These are phyloP conservation scores for Rhododendron kiyosumense DNA, from an alignment of 148 eudicot genomes.

Conservation along the genomic window DNA sequence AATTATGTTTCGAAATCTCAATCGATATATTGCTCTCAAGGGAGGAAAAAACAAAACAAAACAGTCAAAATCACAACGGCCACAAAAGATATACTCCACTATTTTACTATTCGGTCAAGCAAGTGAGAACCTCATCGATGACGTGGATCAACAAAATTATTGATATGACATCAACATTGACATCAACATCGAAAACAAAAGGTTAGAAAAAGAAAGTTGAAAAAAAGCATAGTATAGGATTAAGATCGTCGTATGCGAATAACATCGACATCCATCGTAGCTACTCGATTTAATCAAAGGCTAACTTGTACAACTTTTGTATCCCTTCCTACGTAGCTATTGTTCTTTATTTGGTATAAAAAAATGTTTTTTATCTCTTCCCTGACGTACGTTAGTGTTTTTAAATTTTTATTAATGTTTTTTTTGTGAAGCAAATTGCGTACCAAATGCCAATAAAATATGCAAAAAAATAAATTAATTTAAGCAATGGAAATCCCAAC, in stretches of 20 bases:
- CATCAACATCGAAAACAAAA: background rate
- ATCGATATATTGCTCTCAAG: background rate
- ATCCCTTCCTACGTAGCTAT: background rate
- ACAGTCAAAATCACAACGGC: background rate
- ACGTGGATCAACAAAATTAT: background rate
- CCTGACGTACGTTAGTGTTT: background rate
- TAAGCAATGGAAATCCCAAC: background rate
- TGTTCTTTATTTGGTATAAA: background rate
- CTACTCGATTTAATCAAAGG: background rate
- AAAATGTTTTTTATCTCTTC: background rate
- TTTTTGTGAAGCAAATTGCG: background rate
- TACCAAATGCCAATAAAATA: background rate
- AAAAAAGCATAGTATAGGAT: background rate
- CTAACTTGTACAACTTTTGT: background rate
- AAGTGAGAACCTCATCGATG: background rate
- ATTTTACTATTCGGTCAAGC: background rate
- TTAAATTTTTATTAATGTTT: background rate
- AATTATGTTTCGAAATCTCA: background rate
- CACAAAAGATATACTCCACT: background rate
- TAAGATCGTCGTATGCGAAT: background rate
- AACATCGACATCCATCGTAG: background rate
- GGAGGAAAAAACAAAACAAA: background rate
- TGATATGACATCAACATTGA: background rate
- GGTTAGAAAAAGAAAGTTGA: background rate
- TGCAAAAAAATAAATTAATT: background rate